Conservation (phyloP, 75 land plant genomes). For the Cryptomeria japonica region DNA sequence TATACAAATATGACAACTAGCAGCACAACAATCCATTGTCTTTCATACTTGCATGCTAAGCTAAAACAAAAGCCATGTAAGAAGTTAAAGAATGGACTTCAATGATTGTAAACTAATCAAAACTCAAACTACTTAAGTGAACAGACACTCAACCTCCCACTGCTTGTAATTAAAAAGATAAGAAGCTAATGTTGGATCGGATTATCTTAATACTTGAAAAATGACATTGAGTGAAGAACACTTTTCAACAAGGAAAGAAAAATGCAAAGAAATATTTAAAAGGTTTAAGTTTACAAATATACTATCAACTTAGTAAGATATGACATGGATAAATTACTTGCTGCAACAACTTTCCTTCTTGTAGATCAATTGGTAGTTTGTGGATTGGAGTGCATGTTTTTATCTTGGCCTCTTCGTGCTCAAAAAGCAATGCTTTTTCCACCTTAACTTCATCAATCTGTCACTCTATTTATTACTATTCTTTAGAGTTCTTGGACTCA, state of each 20-base stretch:
- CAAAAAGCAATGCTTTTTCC: too few relatives aligned
- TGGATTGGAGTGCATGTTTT: too few relatives aligned
- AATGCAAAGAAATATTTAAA: neutral
- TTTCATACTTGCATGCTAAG: neutral
- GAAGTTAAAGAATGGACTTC: neutral
- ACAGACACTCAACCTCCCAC: neutral
- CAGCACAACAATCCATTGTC: neutral
- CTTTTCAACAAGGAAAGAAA: neutral
- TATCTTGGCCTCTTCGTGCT: too few relatives aligned
- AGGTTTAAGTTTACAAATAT: neutral
- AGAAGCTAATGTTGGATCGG: neutral
- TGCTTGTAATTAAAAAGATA: too few relatives aligned
- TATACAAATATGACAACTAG: neutral
- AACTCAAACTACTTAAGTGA: neutral
- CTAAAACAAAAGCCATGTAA: too few relatives aligned
- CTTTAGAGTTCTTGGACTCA: too few relatives aligned
- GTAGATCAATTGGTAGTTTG: too few relatives aligned
- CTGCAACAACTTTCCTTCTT: too few relatives aligned
- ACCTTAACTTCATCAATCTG: too few relatives aligned
- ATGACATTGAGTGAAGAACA: neutral
- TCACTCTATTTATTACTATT: too few relatives aligned
- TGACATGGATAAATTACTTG: too few relatives aligned
- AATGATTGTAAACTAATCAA: neutral
- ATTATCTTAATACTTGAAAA: neutral
- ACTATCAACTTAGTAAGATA: too few relatives aligned